phyloP scores from a whole-genome alignment of 306 rosid genomes.

The Boehmeria nivea region DNA sequence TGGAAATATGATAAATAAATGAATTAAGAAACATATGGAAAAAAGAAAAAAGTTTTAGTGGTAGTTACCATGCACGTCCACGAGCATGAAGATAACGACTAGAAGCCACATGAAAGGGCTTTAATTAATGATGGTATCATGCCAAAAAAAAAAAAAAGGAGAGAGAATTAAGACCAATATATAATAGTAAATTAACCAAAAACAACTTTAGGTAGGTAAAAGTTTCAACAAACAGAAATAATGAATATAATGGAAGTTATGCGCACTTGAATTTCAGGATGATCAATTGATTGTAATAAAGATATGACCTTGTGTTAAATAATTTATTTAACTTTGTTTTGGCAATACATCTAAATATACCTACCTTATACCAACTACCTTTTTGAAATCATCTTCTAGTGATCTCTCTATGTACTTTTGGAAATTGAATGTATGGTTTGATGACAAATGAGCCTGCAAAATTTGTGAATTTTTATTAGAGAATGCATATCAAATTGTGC shows the following conservation, averaged over 20 bases:
- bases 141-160: not conserved
- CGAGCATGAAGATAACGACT: conserved; percentile 47
- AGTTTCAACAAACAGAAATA: too few species aligned
- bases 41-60: not conserved
- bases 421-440: conserved; percentile 37
- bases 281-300: too few species aligned
- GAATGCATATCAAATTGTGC: not conserved
- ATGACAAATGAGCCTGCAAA: conserved; percentile 43
- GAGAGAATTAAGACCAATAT: not conserved
- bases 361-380: conserved; percentile 54
- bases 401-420: conserved; percentile 49
- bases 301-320: too few species aligned
- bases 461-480: not conserved
- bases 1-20: not conserved
- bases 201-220: not conserved
- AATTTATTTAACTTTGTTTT: too few species aligned
- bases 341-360: too few species aligned
- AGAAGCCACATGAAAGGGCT: conserved; percentile 56
- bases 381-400: conserved; percentile 51
- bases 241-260: not conserved
- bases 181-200: not conserved
- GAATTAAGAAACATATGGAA: too few species aligned
- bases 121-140: too few species aligned
- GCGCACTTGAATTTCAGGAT: too few species aligned
- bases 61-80: conserved; percentile 47